These are phyloP conservation scores for Entophlyctis helioformis DNA, from an alignment of 192 early-diverging fungal genomes.

Conservation along the genomic window DNA sequence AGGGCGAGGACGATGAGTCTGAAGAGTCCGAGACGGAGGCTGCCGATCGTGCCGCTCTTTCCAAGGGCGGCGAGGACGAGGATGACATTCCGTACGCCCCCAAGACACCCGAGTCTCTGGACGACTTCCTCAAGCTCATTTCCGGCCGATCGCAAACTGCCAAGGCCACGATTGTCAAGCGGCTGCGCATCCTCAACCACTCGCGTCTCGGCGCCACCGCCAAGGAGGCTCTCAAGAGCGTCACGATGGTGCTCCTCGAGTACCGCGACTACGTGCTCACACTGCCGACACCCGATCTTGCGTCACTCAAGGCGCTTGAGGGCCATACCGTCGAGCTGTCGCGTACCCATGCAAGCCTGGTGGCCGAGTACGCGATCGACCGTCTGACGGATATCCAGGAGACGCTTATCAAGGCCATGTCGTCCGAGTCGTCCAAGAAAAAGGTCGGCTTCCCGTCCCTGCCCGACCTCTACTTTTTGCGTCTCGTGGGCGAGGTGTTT, in stretches of 20 bases:
- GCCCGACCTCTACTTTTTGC: slow-evolving; percentile 56
- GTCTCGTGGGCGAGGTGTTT: slow-evolving; percentile 63
- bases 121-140: slow-evolving; percentile 57
- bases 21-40: slow-evolving; percentile 5
- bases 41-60: slow-evolving; percentile 19
- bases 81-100: slow-evolving; percentile 84
- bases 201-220: slow-evolving; percentile 72
- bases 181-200: slow-evolving; percentile 75
- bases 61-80: no score
- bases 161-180: slow-evolving; percentile 59
- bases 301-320: slow-evolving; percentile 10
- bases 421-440: neutral
- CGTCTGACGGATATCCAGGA: slow-evolving; percentile 4
- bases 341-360: slow-evolving; percentile 4
- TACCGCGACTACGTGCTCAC: slow-evolving; percentile 54
- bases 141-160: slow-evolving; percentile 52
- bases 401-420: neutral
- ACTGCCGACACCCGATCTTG: slow-evolving; percentile 29
- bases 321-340: slow-evolving; percentile 18
- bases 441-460: no score
- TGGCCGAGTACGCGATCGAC: slow-evolving; percentile 5
- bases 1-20: slow-evolving; percentile 27
- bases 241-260: slow-evolving; percentile 57
- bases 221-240: slow-evolving; percentile 35
- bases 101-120: slow-evolving; percentile 60